Base-by-base conservation (phyloP, 2,329 filamentous ascomycete species). In the Corinectria fuckeliana region DNA sequence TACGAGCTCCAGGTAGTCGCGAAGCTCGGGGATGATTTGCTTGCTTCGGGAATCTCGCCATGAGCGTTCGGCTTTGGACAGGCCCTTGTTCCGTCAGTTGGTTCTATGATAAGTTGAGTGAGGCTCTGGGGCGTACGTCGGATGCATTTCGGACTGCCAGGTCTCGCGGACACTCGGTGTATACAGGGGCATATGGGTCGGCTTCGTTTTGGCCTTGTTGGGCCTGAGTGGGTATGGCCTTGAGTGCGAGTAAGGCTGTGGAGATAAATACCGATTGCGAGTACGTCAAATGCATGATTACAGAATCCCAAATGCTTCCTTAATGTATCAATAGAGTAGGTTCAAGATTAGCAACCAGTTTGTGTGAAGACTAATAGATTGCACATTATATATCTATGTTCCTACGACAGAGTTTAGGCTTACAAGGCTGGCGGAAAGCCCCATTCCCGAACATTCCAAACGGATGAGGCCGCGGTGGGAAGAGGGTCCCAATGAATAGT, bases 21-120 rank as follows among this genome's bases (percentile, higher is more conserved):
- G 28, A 7, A 73, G 45, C 1, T 61, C 58, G 2, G 62, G 58
- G 0, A 72, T 64, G 7, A 72, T 61, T 9, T 61, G 59, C 13
- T 69, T 60, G 0, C 58, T 62, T 2, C 70, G 61, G 1, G 48
- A 50, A 4, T 55, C 44, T 16, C 63, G 59, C 71, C 71, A 73
- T 2, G 60, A 50, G 2, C 50, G 49, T 18, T 73, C 70, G 11
- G 57, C 41, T 8, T 62, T 51, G 0, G 71, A 72, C 1, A 71
- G 34, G 0, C 71, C 71, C 65, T 72, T 3, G 11, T 6, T 60
- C 6, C 59, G 44, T 21, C 0, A 4, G 0, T 0, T 3, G 1
- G 0, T 0, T 3, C 1, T 0, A n/a, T n/a, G 4, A 5, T 2
- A 1, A n/a, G 9, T 4, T 3, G 10, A 2, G 0, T 0, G 1